Evolutionary conservation across 2,329 filamentous ascomycete genomes (phyloP), one percentile per base, ranked within the genome.

Genomic region (Colletotrichum tanaceti): DNA sequence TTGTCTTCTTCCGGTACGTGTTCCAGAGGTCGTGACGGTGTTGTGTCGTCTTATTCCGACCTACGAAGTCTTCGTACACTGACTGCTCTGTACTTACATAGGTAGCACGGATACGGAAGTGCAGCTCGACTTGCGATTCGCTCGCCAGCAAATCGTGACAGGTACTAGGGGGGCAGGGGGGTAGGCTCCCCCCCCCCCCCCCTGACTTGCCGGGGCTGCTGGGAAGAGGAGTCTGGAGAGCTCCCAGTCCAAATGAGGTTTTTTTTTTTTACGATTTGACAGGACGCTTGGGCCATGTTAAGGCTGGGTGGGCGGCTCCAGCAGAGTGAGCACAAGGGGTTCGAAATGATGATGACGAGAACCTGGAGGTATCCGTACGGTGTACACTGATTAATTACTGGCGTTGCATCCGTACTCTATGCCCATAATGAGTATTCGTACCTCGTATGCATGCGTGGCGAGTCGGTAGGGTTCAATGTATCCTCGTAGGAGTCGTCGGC

Each of bases 201-300:
- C 67, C 43, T 63, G 67, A 3, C 39, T n/a, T 16, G 32, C 38
- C 43, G 38, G 58, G 47, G 47, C 49, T 39, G 47, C 7, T 35
- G 32, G 32, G 7, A 35, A 35, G 32, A 3, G 32, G 32, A 35
- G 32, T 10, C 32, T 35, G 58, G 58, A 52, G 32, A 24, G 55
- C 49, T 61, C 57, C 54, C 38, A 47, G n/a, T 46, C 44, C 44
- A 49, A 59, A 59, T 69, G 53, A 41, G 53, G 54, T 24, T 58
- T 66, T 54, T 63, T 54, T 63, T 35, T 9, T 65, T 55, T 35
- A 47, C 68, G 68, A 70, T 68, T 69, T 71, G 69, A 71, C 69
- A 71, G 69, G 69, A 64, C 69, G 61, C 69, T 70, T 63, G 62
- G 69, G 22, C 69, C 62, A 70, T 38, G 22, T 58, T 68, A 70